phyloP scores from a whole-genome alignment of 768 basidiomycete species.

The Tremella mesenterica region DNA sequence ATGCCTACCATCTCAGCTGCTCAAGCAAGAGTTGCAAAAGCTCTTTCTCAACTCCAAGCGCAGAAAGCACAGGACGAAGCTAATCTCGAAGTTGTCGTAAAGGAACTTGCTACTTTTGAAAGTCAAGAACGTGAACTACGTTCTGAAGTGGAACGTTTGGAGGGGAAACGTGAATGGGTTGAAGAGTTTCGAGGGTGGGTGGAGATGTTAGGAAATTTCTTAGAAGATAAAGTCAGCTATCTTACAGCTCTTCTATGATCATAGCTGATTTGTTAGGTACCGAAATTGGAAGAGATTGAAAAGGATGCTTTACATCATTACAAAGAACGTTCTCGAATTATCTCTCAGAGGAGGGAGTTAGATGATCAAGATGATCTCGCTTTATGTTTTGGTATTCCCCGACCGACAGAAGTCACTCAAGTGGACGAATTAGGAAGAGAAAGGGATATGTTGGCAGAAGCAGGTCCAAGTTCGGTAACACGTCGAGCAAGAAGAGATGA shows the following conservation, averaged over 20 bases:
- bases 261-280: slow-evolving; percentile 35
- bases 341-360: slow-evolving; percentile 56
- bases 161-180: slow-evolving; percentile 47
- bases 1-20: slow-evolving; percentile 43
- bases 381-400: slow-evolving; percentile 55
- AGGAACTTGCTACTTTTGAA: slow-evolving; percentile 42
- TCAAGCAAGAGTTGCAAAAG: slow-evolving; percentile 41
- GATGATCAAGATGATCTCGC: slow-evolving; percentile 78
- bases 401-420: slow-evolving; percentile 45
- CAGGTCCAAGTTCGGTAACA: slow-evolving; percentile 48
- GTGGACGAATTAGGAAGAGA: slow-evolving; percentile 59
- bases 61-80: slow-evolving; percentile 32
- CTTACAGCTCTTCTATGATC: neutral
- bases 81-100: slow-evolving; percentile 32
- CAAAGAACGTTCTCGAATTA: slow-evolving; percentile 63
- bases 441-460: slow-evolving; percentile 37
- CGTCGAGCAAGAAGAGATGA: slow-evolving; percentile 56
- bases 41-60: slow-evolving; percentile 33
- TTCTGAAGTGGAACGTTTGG: slow-evolving; percentile 44
- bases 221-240: slow-evolving; percentile 47
- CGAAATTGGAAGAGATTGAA: slow-evolving; percentile 46
- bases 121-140: slow-evolving; percentile 46
- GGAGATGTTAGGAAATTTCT: slow-evolving; percentile 46
- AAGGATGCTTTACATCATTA: slow-evolving; percentile 55
- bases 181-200: slow-evolving; percentile 46